phyloP scores from a whole-genome alignment of 441 rosid genomes.

The Isatis lusitanica region DNA sequence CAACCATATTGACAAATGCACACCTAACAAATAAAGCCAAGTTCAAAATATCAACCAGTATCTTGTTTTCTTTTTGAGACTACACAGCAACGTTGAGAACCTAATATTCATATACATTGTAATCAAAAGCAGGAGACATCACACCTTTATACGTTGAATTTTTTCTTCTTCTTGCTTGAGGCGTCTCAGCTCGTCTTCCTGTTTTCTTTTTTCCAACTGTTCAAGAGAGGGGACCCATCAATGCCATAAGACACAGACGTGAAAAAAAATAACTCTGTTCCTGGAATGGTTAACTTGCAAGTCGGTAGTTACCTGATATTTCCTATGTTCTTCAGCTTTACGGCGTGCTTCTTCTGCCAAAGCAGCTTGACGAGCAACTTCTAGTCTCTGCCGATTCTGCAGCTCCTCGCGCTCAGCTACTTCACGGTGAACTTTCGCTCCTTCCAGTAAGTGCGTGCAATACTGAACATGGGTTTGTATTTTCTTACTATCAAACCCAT shows the following conservation, averaged over 20 bases:
- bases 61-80: background rate
- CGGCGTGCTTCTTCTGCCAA: constrained; percentile 99
- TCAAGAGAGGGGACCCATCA: constrained; percentile 33
- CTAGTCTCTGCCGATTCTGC: constrained; percentile 90
- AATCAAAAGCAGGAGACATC: constrained; percentile 15
- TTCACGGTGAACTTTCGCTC: constrained; percentile 94
- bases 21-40: background rate
- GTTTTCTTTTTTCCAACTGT: constrained; percentile 96
- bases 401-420: constrained; percentile 96
- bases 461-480: constrained; percentile 97
- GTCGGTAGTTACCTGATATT: constrained; percentile 64
- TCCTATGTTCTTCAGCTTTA: constrained; percentile 97
- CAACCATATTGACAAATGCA: background rate
- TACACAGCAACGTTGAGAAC: background rate
- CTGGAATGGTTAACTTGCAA: constrained; percentile 12
- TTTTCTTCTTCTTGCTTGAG: constrained; percentile 93
- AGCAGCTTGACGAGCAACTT: constrained; percentile 95
- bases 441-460: constrained; percentile 93
- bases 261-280: constrained; percentile 1
- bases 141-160: constrained; percentile 89
- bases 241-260: constrained; percentile 6
- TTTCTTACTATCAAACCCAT: constrained; percentile 97
- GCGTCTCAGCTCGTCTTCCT: constrained; percentile 87
- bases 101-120: background rate
- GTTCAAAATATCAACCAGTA: background rate